Evolutionary conservation across 352 stramenopile genomes (phyloP), one percentile per base, ranked within the genome.

Genomic region (Thraustotheca clavata): DNA sequence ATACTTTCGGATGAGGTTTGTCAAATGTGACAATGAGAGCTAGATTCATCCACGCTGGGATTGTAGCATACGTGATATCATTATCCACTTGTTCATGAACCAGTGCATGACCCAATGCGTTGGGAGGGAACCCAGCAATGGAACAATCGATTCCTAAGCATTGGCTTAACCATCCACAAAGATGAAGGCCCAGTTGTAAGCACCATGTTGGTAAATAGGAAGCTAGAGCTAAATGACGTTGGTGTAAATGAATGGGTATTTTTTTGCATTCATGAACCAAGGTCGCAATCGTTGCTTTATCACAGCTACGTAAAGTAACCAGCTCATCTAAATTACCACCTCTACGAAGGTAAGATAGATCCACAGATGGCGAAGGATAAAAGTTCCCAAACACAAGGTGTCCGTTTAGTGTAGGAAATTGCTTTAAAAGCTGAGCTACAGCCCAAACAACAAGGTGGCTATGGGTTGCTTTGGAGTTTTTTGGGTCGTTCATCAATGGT

Each of bases 61-160:
- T 79, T 1, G 79, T 77, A 1, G 77, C 78, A 39, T 86, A 88
- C 20, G 77, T 79, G 18, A 88, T 59, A 52, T 88, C 81, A 38
- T 88, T 69, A 11, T 76, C 77, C 77, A 87, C 84, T 74, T 86
- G 83, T 2, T 80, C 78, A 6, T 88, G 77, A 1, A 91, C 78
- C 72, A 88, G 80, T 63, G 73, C 82, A 49, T 70, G 71, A 49
- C 81, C 81, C 67, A 89, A 88, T 77, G 85, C 84, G 69, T 88
- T 85, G 34, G 72, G 76, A 69, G 85, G 74, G 1, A 91, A 72
- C 16, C 81, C 81, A 18, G 89, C 60, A 0, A 72, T 63, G 12
- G 73, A 66, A 41, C 88, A 84, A 14, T 73, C 71, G 26, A 87
- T 60, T 18, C 79, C 79, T 32, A 83, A 72, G 11, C 73, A 73